These are phyloP conservation scores for Exsudoporus frostii DNA, from an alignment of 768 basidiomycete species.

Conservation along the genomic window DNA sequence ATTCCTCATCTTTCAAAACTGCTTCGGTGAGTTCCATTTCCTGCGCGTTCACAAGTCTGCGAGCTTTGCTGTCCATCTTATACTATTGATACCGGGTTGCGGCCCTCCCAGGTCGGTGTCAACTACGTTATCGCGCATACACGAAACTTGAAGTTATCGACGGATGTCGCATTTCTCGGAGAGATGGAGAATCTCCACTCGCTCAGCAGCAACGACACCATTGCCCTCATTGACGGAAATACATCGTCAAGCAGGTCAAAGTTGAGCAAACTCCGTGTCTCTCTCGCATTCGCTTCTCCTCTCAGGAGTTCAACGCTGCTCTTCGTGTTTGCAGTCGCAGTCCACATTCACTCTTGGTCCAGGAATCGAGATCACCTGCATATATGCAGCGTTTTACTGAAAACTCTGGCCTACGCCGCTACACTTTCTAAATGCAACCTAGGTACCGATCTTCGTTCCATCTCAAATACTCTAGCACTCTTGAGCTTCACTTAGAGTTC, in stretches of 20 bases:
- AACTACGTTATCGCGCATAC: not conserved
- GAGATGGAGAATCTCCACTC: not conserved
- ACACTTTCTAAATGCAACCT: not conserved
- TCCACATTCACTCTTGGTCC: not conserved
- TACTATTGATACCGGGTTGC: constrained; percentile 11
- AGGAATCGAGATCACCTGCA: not conserved
- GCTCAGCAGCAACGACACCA: not conserved
- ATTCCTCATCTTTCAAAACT: constrained; percentile 9
- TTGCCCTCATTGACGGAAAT: not conserved
- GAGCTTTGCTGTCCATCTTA: constrained; percentile 1
- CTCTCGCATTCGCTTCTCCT: not conserved
- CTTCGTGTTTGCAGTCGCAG: constrained; percentile 1
- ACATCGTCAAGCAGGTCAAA: not conserved
- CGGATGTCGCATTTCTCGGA: not conserved
- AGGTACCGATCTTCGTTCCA: not conserved
- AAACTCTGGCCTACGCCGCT: not conserved
- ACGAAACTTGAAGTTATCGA: not conserved
- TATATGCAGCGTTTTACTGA: not conserved
- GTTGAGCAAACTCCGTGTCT: not conserved
- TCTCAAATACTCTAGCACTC: not conserved
- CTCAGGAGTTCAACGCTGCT: not conserved
- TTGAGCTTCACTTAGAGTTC: not conserved
- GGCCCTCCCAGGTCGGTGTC: not conserved
- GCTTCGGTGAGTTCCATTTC: constrained; percentile 12
- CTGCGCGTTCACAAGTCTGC: constrained; percentile 3